Base-by-base conservation (phyloP, 257 asterid species). In the Gynochthodes officinalis region DNA sequence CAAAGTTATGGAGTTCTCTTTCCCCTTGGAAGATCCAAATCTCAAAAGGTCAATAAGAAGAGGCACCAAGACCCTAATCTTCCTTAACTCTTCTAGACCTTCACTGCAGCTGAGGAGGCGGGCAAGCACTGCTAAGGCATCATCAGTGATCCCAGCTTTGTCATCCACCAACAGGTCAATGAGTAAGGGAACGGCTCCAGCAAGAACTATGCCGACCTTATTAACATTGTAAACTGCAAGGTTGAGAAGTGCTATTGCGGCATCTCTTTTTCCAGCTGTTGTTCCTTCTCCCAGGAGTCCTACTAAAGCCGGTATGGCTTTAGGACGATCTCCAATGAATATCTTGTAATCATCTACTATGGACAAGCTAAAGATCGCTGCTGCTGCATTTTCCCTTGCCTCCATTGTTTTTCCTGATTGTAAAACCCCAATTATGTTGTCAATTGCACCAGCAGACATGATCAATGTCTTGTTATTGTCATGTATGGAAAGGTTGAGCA, bases 371-470 rank as follows among this genome's bases (percentile, higher is more conserved):
- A 88, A 92, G 43, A 92, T 79, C 50, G 96, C 79, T 70, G 96
- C 98, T 75, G 96, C 97, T 43, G 98, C 96, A 52, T 92, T 92
- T 76, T 87, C 94, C 82, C 90, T 88, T 0, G 96, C 89, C 78
- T 88, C 96, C 96, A 82, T 86, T 14, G 94, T 87, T 77, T 76
- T 77, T 28, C 96, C 96, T 1, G 76, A 74, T 67, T 81, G 83
- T 52, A 92, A 72, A 52, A 90, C 91, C 4, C 75, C 77, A 28
- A 87, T 84, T 58, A 90, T 81, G 75, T 77, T 77, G 73, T 88
- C 87, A 30, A 88, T 78, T 60, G 96, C 91, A 25, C 96, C 96
- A 21, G 96, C 96, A 40, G 90, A 89, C 89, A 92, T 86, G 32
- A 90, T 92, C 53, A 89, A 69, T 11, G 72, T 88, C 74, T 90